Base-by-base conservation (phyloP, 129 eudicot genomes). In the Solidago caesia region DNA sequence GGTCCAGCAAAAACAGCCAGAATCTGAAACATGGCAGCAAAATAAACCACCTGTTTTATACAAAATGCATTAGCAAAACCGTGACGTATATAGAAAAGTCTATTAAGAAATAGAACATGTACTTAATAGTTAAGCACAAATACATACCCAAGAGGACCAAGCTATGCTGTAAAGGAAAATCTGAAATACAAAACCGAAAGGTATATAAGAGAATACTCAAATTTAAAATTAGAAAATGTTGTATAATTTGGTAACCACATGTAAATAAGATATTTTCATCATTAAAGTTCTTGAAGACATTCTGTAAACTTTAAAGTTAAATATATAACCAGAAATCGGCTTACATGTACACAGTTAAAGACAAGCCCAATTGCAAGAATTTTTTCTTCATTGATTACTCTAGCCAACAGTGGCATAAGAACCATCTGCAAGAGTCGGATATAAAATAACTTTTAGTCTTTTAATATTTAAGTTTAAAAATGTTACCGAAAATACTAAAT, bases 61-160 rank as follows among this genome's bases (percentile, higher is more conserved):
- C 26, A 65, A 61, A 72, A 43, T n/a, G 58, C 42, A 64, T 79
- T 44, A 76, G 79, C 41, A 16, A 78, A 82, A 74, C 7, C 6
- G 3, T 29, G 39, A 47, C n/a, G 59, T 46, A 44, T 58, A 16
- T 45, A 39, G n/a, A 55, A 11, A 64, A 43, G 43, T 74, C 14
- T 57, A 5, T 11, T 48, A 74, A 69, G 43, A 51, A 67, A 49
- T 5, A 72, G 29, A 77, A 4, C 41, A 14, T 63, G 69, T 52
- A 41, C 44, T 10, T 47, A 56, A 49, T 77, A 72, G 45, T 39
- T 46, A 8, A 61, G 45, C 56, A 61, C 55, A 46, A 78, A 49
- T n/a, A 84, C 82, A 11, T 89, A 92, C 98, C 94, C 98, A 89
- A 9, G 96, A 82, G 13, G 90, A 79, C 96, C 96, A 92, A 15